Base-by-base conservation (phyloP, 441 rosid genomes). In the Flueggea neowawraea region DNA sequence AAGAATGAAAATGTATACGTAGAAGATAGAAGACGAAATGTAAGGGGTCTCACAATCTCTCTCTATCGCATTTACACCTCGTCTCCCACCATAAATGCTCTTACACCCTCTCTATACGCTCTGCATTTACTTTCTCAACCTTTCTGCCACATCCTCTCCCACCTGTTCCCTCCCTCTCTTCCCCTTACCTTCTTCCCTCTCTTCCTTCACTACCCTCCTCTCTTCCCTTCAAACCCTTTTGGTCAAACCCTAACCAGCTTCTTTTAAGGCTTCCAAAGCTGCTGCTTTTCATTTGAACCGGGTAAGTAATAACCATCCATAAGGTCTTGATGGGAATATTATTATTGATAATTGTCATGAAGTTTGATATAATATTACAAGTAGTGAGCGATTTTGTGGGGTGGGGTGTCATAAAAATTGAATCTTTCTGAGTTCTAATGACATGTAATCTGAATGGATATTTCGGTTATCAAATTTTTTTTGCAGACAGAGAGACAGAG, bases 71-170 rank as follows among this genome's bases (percentile, higher is more conserved):
- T 80, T 83, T 69, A 81, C 79, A 79, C 69, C 80, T 51, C 76
- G 33, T 36, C 69, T 62, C 75, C 77, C 73, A 75, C 81, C 84
- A 85, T 90, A 82, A 87, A 90, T 90, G 92, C 90, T 28, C 47
- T 64, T 72, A 74, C 89, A 85, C 79, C 92, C 75, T 73, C 92
- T 84, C 87, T 60, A 78, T 69, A 61, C 77, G 67, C 87, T 76
- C 82, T 65, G 82, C 87, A 82, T 73, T 87, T 72, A 85, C 86
- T 87, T 80, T 36, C 41, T 36, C 41, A 1, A 36, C 76, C 59
- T 74, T 69, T 60, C 75, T 68, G 73, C 78, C 74, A 67, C 71
- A 63, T 73, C 69, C 44, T 64, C 75, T 63, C 77, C 77, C 70
- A 70, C 68, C 52, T 31, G 57, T 51, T 53, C 70, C 70, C 75